These are phyloP conservation scores for Rhytidhysteron rufulum DNA, from an alignment of 2,329 filamentous ascomycete genomes.

Conservation along the genomic window DNA sequence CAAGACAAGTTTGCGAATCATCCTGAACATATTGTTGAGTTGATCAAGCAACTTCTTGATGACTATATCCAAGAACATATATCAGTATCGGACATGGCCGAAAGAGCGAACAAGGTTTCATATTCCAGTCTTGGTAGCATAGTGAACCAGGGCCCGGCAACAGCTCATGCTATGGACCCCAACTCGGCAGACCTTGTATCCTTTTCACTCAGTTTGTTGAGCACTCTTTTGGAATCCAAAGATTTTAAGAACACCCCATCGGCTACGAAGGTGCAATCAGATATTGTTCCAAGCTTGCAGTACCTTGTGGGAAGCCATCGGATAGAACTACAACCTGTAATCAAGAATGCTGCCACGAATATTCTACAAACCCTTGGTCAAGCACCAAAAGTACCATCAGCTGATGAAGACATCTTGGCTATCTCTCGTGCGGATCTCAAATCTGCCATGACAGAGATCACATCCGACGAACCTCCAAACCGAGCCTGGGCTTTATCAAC, in stretches of 20 bases:
- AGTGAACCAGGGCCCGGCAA: conserved; percentile 8
- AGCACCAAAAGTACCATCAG: conserved; percentile 52
- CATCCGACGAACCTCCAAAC: conserved; percentile 32
- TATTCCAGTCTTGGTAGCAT: conserved; percentile 24
- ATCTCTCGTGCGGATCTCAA: conserved; percentile 29
- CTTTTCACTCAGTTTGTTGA: conserved; percentile 40
- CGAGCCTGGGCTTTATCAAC: conserved; percentile 33
- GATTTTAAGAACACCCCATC: conserved; percentile 28
- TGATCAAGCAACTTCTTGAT: conserved; percentile 59
- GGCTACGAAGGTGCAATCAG: conserved; percentile 18
- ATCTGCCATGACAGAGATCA: conserved; percentile 21
- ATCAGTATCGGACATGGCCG: conserved; percentile 37
- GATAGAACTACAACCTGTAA: conserved; percentile 9
- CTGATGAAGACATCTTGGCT: conserved; percentile 44
- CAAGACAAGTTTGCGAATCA: conserved; percentile 61
- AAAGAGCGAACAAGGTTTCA: conserved; percentile 16
- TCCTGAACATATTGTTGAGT: conserved; percentile 61
- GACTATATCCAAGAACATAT: conserved; percentile 39
- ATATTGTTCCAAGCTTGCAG: conserved; percentile 20
- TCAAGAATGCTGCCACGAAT: conserved; percentile 22
- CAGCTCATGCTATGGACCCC: conserved; percentile 6
- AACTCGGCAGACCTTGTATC: conserved; percentile 35
- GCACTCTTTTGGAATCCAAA: conserved; percentile 29
- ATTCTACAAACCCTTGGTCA: conserved; percentile 51
- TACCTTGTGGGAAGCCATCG: conserved; percentile 17